Percentiles rank a stretch among this genome's conserved stretches.
Conservation (phyloP, 2,329 filamentous ascomycete genomes). For the Scedosporium apiospermum region DNA sequence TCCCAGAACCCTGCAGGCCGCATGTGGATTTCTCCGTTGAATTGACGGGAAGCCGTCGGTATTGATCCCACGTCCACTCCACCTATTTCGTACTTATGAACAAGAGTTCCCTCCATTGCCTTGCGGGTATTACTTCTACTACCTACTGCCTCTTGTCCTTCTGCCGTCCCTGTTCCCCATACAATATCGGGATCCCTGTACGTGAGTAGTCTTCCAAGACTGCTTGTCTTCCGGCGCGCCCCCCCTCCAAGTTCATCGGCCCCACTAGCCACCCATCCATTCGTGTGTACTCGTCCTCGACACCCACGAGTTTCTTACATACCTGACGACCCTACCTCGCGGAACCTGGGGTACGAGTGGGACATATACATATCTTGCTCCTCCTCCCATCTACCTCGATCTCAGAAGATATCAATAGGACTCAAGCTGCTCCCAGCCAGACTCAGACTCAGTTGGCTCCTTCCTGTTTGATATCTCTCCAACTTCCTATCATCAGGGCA, state of each 20-base stretch:
- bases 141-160: neutral
- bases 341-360: conserved; percentile 14
- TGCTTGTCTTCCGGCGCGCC: neutral
- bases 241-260: conserved; percentile 8
- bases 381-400: conserved; percentile 9
- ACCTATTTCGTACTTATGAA: conserved; percentile 21
- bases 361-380: conserved; percentile 10
- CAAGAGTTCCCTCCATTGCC: conserved; percentile 28
- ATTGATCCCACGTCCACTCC: conserved; percentile 34
- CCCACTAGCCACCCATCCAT: conserved; percentile 13
- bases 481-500: neutral
- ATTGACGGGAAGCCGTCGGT: conserved; percentile 30
- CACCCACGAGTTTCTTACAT: conserved; percentile 27
- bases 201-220: neutral
- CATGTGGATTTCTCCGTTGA: conserved; percentile 37
- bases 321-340: conserved; percentile 16
- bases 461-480: neutral
- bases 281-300: conserved; percentile 6
- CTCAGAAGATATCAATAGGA: conserved; percentile 7
- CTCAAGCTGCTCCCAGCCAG: neutral
- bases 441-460: neutral
- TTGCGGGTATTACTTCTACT: conserved; percentile 14
- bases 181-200: conserved; percentile 1
- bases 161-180: conserved; percentile 1
- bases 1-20: conserved; percentile 25